These are phyloP conservation scores for Eleusine coracana DNA, from an alignment of 176 grass and related monocot species.

Conservation along the genomic window DNA sequence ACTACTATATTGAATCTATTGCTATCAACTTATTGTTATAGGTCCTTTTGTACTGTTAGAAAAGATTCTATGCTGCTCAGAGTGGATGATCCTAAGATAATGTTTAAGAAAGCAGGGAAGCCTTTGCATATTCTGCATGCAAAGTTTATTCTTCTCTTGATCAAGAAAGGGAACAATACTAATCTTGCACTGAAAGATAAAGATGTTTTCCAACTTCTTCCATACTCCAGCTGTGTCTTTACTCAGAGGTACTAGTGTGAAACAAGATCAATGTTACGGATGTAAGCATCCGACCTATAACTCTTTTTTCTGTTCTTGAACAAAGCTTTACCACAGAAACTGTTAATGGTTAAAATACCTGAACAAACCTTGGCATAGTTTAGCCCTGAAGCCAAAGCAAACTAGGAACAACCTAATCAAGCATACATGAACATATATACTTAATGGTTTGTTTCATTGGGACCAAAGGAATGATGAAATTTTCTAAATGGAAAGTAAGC, in stretches of 20 bases:
- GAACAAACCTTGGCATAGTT: conserved; percentile 49
- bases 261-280: not conserved
- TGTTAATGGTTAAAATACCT: conserved; percentile 23
- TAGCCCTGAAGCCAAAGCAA: conserved; percentile 82
- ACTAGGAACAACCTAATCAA: conserved; percentile 25
- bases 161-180: conserved; percentile 43
- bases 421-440: conserved; percentile 34
- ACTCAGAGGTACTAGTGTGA: not conserved
- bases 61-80: conserved; percentile 29
- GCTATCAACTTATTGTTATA: not conserved
- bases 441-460: conserved; percentile 40
- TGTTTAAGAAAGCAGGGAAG: conserved; percentile 20
- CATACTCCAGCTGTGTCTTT: not conserved
- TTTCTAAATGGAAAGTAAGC: conserved; percentile 71
- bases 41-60: conserved; percentile 16
- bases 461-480: conserved; percentile 37
- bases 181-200: conserved; percentile 41
- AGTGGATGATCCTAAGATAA: conserved; percentile 16
- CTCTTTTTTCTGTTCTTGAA: conserved; percentile 25
- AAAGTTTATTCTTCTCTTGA: conserved; percentile 46
- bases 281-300: not conserved
- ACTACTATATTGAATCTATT: not conserved
- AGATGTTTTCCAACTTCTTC: conserved; percentile 16
- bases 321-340: conserved; percentile 8
- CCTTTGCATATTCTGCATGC: conserved; percentile 51